Evolutionary conservation across 2,329 filamentous ascomycete genomes (phyloP).

Genomic region (Lasiodiplodia gonubiensis): DNA sequence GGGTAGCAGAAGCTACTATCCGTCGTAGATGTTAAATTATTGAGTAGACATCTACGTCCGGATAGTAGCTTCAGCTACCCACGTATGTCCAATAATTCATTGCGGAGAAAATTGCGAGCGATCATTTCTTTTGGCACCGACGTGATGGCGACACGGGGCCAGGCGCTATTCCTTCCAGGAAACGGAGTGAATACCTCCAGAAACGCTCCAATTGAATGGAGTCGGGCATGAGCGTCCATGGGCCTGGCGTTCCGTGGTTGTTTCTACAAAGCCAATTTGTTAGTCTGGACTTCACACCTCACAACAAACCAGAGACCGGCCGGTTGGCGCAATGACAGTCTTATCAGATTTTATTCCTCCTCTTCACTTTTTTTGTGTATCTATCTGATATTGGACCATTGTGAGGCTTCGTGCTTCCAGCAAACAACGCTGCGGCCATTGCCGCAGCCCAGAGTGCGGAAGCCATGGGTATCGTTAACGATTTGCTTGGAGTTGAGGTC

Average conservation of each 20-base stretch:
- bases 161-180: too few species aligned
- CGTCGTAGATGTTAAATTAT: too few species aligned
- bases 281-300: too few species aligned
- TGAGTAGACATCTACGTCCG: too few species aligned
- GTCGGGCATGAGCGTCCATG: neutral
- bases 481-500: conserved; percentile 31
- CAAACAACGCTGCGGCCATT: conserved; percentile 53
- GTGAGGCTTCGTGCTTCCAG: conserved; percentile 41
- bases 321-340: conserved; percentile 23
- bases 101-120: too few species aligned
- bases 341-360: neutral
- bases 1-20: too few species aligned
- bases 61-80: too few species aligned
- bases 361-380: neutral
- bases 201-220: neutral
- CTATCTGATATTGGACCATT: conserved; percentile 36
- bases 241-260: neutral
- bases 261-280: neutral
- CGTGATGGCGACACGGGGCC: neutral
- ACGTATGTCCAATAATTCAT: too few species aligned
- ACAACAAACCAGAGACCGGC: neutral
- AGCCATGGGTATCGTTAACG: neutral
- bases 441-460: conserved; percentile 44
- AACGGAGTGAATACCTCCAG: too few species aligned
- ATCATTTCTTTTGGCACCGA: too few species aligned